phyloP scores from a whole-genome alignment of 306 rosid genomes.

The Prosopis cineraria region DNA sequence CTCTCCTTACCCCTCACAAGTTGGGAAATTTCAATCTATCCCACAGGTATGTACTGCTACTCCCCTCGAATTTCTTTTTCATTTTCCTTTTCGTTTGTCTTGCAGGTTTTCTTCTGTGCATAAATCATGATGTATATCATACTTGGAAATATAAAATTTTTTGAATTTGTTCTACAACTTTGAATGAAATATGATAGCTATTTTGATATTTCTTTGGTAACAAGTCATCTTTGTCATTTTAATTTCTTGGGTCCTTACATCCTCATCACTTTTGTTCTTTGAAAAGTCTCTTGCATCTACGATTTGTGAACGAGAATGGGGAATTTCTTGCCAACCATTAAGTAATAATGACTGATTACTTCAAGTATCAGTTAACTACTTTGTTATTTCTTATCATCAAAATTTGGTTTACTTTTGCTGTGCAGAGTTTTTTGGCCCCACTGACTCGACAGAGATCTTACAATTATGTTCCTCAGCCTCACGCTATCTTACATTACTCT shows the following conservation, averaged over 20 bases:
- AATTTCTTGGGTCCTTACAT: neutral
- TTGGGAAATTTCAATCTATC: too few relatives aligned
- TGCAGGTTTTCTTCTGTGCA: too few relatives aligned
- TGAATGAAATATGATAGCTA: neutral
- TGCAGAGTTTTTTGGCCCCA: conserved; percentile 55
- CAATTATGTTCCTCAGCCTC: conserved; percentile 50
- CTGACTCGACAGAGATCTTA: conserved; percentile 49
- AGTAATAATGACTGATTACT: too few relatives aligned
- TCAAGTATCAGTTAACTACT: neutral
- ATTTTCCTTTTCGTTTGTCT: too few relatives aligned
- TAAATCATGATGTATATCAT: neutral
- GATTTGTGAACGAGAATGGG: too few relatives aligned
- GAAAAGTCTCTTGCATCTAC: too few relatives aligned
- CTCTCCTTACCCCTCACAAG: too few relatives aligned
- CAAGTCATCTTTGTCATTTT: too few relatives aligned
- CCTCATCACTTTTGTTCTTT: too few relatives aligned
- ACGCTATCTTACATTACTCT: conserved; percentile 61
- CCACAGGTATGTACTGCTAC: too few relatives aligned
- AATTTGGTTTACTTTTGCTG: neutral
- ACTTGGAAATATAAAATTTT: neutral
- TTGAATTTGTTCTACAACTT: neutral
- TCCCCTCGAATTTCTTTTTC: too few relatives aligned
- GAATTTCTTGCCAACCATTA: too few relatives aligned
- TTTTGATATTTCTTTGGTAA: neutral
- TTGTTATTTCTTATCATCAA: neutral